phyloP scores from a whole-genome alignment of 805 yeast species.

The Blastobotrys robertii region DNA sequence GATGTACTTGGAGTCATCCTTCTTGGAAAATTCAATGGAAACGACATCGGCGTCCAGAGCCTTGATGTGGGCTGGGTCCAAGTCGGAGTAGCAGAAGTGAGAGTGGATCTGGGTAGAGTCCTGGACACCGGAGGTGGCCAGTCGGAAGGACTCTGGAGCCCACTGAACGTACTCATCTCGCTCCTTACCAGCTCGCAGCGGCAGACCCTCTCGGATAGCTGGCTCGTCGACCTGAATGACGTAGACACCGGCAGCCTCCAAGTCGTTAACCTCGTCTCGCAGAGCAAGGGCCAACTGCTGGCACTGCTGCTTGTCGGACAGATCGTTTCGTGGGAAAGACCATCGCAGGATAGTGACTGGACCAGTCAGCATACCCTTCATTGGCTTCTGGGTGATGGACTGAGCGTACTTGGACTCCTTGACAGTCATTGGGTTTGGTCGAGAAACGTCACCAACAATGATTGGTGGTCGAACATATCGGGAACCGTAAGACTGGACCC shows the following conservation, averaged over 20 bases:
- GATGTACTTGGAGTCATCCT: constrained; percentile 97
- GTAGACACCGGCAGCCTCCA: constrained; percentile 96
- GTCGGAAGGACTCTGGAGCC: constrained; percentile 99
- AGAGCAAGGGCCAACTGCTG: constrained; percentile 94
- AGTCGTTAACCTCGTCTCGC: constrained; percentile 97
- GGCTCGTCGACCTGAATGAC: constrained; percentile 99
- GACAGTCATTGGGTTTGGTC: constrained; percentile 98
- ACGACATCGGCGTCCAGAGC: constrained; percentile 99
- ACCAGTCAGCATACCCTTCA: constrained; percentile 99
- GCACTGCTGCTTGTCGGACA: constrained; percentile 86
- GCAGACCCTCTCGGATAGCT: constrained; percentile 99
- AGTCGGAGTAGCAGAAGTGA: constrained; percentile 99
- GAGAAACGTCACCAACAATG: constrained; percentile 97
- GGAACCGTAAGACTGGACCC: constrained; percentile 99
- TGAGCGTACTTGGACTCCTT: constrained; percentile 99
- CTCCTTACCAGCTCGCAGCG: constrained; percentile 95
- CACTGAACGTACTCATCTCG: constrained; percentile 93
- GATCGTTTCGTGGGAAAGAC: constrained; percentile 99
- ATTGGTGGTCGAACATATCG: constrained; percentile 99
- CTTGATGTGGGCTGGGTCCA: constrained; percentile 99
- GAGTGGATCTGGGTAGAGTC: constrained; percentile 97
- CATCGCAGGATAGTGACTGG: constrained; percentile 99
- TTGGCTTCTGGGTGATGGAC: constrained; percentile 87
- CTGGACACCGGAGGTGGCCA: constrained; percentile 96
- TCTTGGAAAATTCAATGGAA: constrained; percentile 98